Conservation (phyloP, 2,329 filamentous ascomycete species). For the Tolypocladium tundrense region DNA sequence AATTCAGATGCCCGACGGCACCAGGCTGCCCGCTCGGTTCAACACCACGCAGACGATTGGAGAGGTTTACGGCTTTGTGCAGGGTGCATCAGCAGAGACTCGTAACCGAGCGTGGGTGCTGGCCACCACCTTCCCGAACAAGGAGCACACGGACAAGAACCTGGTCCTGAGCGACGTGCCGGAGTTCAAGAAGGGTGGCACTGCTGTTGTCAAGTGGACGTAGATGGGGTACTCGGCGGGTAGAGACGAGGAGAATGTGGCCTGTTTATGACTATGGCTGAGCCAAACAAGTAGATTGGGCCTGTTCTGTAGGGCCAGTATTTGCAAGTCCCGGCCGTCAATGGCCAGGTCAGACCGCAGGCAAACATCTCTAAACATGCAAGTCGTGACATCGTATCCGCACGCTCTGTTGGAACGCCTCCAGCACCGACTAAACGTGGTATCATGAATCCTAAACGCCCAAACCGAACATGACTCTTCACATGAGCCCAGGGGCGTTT, state of each 20-base stretch:
- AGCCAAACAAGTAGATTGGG: not conserved
- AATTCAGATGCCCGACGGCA: constrained; percentile 70
- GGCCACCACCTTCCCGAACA: constrained; percentile 75
- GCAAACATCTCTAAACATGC: not conserved
- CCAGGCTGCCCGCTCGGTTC: constrained; percentile 68
- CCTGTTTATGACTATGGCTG: not conserved
- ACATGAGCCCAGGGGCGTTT: not conserved
- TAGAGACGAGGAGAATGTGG: not conserved
- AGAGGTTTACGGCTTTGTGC: constrained; percentile 67
- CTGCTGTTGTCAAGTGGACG: constrained; percentile 52
- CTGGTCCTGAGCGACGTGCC: constrained; percentile 47
- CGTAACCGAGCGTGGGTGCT: constrained; percentile 57
- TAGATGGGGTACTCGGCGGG: constrained; percentile 8
- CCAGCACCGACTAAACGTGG: constrained; percentile 1
- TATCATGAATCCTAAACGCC: constrained; percentile 4
- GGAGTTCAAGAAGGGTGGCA: constrained; percentile 57
- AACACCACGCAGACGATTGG: constrained; percentile 70
- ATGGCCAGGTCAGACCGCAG: not conserved
- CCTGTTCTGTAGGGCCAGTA: not conserved
- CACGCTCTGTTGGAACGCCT: not conserved
- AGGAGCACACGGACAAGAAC: constrained; percentile 62
- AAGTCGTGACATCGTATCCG: not conserved
- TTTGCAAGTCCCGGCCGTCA: not conserved
- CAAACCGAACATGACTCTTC: not conserved
- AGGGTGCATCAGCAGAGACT: constrained; percentile 49